Conservation (phyloP, 352 stramenopile species). For the Elongisporangium undulatum region DNA sequence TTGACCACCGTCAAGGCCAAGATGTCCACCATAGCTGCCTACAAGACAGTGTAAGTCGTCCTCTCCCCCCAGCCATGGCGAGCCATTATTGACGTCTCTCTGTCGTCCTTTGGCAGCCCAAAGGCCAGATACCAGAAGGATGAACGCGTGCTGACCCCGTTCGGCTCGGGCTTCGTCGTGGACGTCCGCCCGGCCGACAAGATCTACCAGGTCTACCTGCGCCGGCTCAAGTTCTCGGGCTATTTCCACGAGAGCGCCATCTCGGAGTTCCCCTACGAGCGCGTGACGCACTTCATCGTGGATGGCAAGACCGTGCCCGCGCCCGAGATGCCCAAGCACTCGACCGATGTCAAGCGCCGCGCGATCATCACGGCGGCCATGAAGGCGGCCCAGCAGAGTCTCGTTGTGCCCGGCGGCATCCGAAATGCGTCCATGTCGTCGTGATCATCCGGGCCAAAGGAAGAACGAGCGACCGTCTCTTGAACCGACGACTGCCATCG, state of each 20-base stretch:
- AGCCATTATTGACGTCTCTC: not conserved
- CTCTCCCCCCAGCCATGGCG: not conserved
- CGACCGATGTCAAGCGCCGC: constrained; percentile 60
- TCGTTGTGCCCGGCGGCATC: not conserved
- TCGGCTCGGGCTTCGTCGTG: constrained; percentile 76
- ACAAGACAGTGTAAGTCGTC: constrained; percentile 55
- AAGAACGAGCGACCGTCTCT: not conserved
- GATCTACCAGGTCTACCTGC: constrained; percentile 78
- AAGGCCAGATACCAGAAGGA: constrained; percentile 70
- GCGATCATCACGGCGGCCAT: constrained; percentile 68
- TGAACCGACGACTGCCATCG: not conserved
- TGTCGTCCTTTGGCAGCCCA: constrained; percentile 16
- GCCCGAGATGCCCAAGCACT: constrained; percentile 61
- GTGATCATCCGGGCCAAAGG: not conserved
- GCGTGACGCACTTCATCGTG: constrained; percentile 83
- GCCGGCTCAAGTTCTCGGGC: constrained; percentile 60
- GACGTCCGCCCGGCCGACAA: constrained; percentile 51
- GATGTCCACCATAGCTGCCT: constrained; percentile 64
- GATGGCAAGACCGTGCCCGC: constrained; percentile 64
- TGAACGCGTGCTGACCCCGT: constrained; percentile 69
- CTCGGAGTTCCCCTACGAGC: constrained; percentile 74
- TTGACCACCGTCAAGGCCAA: constrained; percentile 57
- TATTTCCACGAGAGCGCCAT: constrained; percentile 74
- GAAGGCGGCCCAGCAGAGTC: constrained; percentile 31
- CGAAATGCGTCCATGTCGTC: not conserved